Evolutionary conservation across 805 yeast genomes (phyloP).

Genomic region (Candida ortonii): DNA sequence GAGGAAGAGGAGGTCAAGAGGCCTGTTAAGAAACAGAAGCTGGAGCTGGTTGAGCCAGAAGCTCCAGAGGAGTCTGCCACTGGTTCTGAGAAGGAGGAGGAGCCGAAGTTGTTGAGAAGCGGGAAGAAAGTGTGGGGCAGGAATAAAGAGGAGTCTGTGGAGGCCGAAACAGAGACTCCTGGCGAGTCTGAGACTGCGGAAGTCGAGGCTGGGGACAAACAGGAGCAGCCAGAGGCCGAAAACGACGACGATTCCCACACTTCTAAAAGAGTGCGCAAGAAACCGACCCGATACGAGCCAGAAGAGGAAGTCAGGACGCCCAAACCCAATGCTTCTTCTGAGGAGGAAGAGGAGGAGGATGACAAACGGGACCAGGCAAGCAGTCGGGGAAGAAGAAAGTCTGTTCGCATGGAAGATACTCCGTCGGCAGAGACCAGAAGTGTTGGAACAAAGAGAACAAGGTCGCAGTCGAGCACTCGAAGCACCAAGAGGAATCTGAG

Average conservation of each 20-base stretch:
- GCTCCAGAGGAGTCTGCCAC: slow-evolving; percentile 2
- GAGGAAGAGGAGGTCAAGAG: slow-evolving; percentile 7
- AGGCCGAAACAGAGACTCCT: slow-evolving; percentile 4
- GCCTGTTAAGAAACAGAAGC: slow-evolving; percentile 2
- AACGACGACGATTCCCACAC: no score
- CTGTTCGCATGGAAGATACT: slow-evolving; percentile 3
- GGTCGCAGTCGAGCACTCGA: slow-evolving; percentile 10
- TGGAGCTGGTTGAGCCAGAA: slow-evolving; percentile 8
- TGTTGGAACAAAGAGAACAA: slow-evolving; percentile 7
- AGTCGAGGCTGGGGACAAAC: no score
- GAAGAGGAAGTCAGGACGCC: no score
- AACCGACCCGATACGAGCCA: no score
- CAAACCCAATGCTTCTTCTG: no score
- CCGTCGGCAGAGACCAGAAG: slow-evolving; percentile 1
- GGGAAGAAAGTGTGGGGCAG: slow-evolving; percentile 11
- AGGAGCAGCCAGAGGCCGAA: no score
- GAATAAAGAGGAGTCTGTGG: slow-evolving; percentile 11
- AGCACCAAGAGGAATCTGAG: slow-evolving; percentile 20
- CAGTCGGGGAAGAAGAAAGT: slow-evolving; percentile 5
- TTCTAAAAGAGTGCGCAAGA: no score
- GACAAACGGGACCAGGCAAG: background rate
- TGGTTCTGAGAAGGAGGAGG: slow-evolving; percentile 3
- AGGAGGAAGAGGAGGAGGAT: slow-evolving; percentile 1
- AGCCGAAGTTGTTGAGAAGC: slow-evolving; percentile 9
- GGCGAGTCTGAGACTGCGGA: no score